Evolutionary conservation across 495 filamentous ascomycete species (phyloP).

Genomic region (Penicillium daleae): DNA sequence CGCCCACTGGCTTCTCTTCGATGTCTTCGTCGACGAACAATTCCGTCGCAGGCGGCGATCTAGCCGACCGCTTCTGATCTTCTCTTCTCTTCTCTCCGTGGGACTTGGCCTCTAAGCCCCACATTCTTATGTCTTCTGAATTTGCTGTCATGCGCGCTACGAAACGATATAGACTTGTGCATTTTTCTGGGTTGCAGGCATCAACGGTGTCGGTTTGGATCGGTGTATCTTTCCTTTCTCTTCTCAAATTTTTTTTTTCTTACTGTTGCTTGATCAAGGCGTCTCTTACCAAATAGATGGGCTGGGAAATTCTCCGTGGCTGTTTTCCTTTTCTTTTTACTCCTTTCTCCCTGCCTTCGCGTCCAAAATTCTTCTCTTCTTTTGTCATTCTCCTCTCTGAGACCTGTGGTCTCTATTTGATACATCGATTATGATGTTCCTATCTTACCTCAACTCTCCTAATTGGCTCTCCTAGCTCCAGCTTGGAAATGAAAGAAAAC

Average conservation of each 20-base stretch:
- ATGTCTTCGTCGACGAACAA: conserved; percentile 56
- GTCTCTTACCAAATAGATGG: conserved; percentile 40
- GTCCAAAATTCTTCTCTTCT: conserved; percentile 25
- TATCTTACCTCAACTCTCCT: conserved; percentile 14
- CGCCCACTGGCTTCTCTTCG: conserved; percentile 62
- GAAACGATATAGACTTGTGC: conserved; percentile 54
- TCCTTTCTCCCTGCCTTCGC: conserved; percentile 19
- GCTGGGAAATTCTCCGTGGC: conserved; percentile 31
- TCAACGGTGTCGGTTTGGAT: conserved; percentile 38
- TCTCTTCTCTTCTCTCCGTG: not conserved
- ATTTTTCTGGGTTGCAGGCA: conserved; percentile 43
- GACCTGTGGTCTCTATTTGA: conserved; percentile 30
- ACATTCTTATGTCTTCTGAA: conserved; percentile 24
- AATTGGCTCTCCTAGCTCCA: conserved; percentile 29
- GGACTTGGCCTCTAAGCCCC: not conserved
- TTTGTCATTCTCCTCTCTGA: conserved; percentile 29
- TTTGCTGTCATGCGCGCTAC: conserved; percentile 42
- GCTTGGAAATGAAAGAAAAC: conserved; percentile 26
- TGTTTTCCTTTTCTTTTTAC: conserved; percentile 25
- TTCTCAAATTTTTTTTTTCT: conserved; percentile 24
- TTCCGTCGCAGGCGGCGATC: conserved; percentile 49
- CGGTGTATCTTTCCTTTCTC: conserved; percentile 26
- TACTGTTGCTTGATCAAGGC: conserved; percentile 37
- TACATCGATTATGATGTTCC: conserved; percentile 15
- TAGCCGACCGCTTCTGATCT: conserved; percentile 46